Conservation (phyloP, 1,284 basidiomycete genomes). For the Leccinum fuscescens region DNA sequence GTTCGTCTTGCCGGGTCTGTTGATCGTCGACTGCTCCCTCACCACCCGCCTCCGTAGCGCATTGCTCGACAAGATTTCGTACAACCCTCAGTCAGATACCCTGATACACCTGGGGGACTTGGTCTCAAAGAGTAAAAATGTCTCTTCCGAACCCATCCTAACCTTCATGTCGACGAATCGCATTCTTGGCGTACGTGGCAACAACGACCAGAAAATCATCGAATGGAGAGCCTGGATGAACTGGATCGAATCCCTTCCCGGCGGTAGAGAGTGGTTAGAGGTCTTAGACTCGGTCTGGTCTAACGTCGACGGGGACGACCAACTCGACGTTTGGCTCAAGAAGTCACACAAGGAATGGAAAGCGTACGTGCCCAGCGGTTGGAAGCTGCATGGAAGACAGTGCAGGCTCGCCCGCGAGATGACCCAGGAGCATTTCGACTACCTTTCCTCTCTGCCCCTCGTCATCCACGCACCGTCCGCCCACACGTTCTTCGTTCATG, state of each 20-base stretch:
- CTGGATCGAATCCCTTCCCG: constrained; percentile 52
- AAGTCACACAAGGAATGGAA: constrained; percentile 44
- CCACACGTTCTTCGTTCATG: constrained; percentile 81
- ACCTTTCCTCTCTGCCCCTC: constrained; percentile 70
- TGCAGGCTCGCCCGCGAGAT: constrained; percentile 71
- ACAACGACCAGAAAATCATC: constrained; percentile 86
- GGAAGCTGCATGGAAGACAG: constrained; percentile 74
- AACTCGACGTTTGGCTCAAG: constrained; percentile 25
- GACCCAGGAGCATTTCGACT: constrained; percentile 57
- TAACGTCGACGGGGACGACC: constrained; percentile 38
- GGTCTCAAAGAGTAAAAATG: constrained; percentile 54
- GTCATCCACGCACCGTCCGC: constrained; percentile 74
- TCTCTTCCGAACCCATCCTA: constrained; percentile 63
- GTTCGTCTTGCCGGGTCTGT: constrained; percentile 42
- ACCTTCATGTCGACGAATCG: constrained; percentile 61
- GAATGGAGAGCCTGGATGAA: constrained; percentile 85
- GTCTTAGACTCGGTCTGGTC: constrained; percentile 42
- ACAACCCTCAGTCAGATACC: constrained; percentile 57
- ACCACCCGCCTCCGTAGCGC: constrained; percentile 39
- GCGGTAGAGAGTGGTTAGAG: constrained; percentile 52
- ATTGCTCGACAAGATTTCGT: constrained; percentile 61
- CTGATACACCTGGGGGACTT: constrained; percentile 84
- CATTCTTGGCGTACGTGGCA: constrained; percentile 79
- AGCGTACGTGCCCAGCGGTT: constrained; percentile 56
- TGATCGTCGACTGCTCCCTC: neutral